phyloP scores from a whole-genome alignment of 73 alveolate species.

The Paramecium tetraurelia region DNA sequence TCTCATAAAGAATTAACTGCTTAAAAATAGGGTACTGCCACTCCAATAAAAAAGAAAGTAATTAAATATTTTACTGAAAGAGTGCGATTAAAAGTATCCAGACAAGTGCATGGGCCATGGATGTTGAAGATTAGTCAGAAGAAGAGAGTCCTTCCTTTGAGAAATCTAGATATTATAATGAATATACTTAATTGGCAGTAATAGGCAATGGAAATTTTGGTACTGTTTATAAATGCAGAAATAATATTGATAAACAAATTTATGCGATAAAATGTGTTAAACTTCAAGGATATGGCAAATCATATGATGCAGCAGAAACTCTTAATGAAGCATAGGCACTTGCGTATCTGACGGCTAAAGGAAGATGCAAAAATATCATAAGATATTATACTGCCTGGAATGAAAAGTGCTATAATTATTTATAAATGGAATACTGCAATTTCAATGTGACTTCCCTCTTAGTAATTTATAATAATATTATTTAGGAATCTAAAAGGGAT shows the following conservation, averaged over 20 bases:
- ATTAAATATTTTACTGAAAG: background rate
- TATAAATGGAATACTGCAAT: slow-evolving; percentile 86
- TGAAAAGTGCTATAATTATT: slow-evolving; percentile 64
- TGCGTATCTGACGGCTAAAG: slow-evolving; percentile 73
- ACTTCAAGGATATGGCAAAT: slow-evolving; percentile 49
- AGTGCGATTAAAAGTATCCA: background rate
- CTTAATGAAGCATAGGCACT: slow-evolving; percentile 80
- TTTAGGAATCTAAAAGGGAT: background rate
- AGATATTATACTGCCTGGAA: slow-evolving; percentile 85
- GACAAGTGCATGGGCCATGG: slow-evolving; percentile 37
- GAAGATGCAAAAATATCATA: slow-evolving; percentile 74
- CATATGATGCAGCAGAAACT: slow-evolving; percentile 46
- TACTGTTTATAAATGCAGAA: slow-evolving; percentile 68
- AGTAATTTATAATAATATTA: background rate
- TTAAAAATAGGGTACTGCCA: background rate
- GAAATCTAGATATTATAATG: slow-evolving; percentile 40
- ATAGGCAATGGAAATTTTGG: slow-evolving; percentile 88
- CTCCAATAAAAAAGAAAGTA: slow-evolving; percentile 5
- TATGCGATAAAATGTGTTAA: slow-evolving; percentile 79
- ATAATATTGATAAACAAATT: slow-evolving; percentile 74
- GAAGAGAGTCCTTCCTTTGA: background rate
- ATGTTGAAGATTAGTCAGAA: background rate
- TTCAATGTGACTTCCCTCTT: slow-evolving; percentile 27
- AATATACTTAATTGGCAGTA: slow-evolving; percentile 32
- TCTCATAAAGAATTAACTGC: slow-evolving; percentile 4